Percentiles rank a stretch among this genome's conserved stretches.
Evolutionary conservation across 441 rosid species (phyloP).

Genomic region (Aquilaria agallochum): DNA sequence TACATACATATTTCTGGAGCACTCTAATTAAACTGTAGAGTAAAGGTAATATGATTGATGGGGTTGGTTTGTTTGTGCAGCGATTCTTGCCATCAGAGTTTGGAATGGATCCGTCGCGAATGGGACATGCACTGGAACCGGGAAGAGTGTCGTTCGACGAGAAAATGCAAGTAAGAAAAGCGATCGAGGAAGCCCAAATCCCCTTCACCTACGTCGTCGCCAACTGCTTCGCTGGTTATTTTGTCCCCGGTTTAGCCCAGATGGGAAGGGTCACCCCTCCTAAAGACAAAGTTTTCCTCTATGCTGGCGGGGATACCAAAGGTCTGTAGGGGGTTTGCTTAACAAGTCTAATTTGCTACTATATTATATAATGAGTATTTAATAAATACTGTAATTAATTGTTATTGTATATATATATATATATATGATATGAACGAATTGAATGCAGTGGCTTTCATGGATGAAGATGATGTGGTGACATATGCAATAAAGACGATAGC

Average conservation of each 20-base stretch:
- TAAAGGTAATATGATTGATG: no score
- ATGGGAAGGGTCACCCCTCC: slow-evolving; percentile 58
- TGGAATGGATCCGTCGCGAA: slow-evolving; percentile 73
- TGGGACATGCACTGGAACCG: slow-evolving; percentile 69
- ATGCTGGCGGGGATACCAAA: slow-evolving; percentile 64
- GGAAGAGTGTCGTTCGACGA: slow-evolving; percentile 75
- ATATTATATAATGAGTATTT: no score
- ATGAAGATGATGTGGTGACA: slow-evolving; percentile 67
- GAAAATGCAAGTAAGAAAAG: slow-evolving; percentile 65
- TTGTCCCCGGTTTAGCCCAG: slow-evolving; percentile 60
- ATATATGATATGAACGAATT: neutral
- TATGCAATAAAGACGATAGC: slow-evolving; percentile 61
- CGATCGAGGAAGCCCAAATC: slow-evolving; percentile 64
- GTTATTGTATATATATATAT: neutral
- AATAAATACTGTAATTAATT: no score
- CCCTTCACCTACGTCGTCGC: slow-evolving; percentile 66
- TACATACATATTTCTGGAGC: no score
- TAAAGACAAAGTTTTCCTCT: slow-evolving; percentile 29
- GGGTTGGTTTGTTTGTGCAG: slow-evolving; percentile 18
- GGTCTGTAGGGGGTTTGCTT: slow-evolving; percentile 25
- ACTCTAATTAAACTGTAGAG: no score
- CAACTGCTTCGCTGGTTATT: slow-evolving; percentile 71
- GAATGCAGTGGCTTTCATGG: slow-evolving; percentile 40
- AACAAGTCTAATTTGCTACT: no score
- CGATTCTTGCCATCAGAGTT: slow-evolving; percentile 84